Evolutionary conservation across 495 filamentous ascomycete genomes (phyloP).

Genomic region (Tuber indicum): DNA sequence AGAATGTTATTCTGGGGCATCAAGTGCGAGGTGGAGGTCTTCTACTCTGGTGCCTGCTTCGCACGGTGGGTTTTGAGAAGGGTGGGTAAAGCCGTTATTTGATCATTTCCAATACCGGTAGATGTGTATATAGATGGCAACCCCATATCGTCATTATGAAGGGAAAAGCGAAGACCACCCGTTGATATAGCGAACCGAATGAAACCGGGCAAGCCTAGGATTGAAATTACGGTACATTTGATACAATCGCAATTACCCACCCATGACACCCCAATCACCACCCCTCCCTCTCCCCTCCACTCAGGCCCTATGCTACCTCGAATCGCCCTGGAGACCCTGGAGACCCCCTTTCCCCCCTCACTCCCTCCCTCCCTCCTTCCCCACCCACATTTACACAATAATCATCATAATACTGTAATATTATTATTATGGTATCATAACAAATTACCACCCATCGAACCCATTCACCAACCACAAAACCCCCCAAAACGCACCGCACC

Average conservation of each 20-base stretch:
- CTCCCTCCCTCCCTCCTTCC: too few species aligned
- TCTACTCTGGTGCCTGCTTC: conserved; percentile 44
- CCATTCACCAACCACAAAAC: too few species aligned
- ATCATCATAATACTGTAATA: too few species aligned
- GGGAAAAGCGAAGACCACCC: not conserved
- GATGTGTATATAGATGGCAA: not conserved
- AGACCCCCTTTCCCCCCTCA: not conserved
- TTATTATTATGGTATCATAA: too few species aligned
- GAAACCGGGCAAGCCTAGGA: not conserved
- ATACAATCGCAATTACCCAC: not conserved
- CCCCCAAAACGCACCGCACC: too few species aligned
- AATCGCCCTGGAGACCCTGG: not conserved
- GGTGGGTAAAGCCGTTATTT: not conserved
- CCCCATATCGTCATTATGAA: not conserved
- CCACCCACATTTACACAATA: too few species aligned
- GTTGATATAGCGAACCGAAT: not conserved
- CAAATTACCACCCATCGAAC: too few species aligned
- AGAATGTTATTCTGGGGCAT: conserved; percentile 76
- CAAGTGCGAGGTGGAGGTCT: conserved; percentile 84
- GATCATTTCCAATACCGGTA: not conserved
- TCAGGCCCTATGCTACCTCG: not conserved
- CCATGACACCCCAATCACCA: not conserved
- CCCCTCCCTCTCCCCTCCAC: not conserved
- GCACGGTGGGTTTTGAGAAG: not conserved
- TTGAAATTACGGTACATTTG: not conserved